Evolutionary conservation across 2,329 filamentous ascomycete species (phyloP), one percentile per base, ranked within the genome.

Genomic region (Fusarium euwallaceae): DNA sequence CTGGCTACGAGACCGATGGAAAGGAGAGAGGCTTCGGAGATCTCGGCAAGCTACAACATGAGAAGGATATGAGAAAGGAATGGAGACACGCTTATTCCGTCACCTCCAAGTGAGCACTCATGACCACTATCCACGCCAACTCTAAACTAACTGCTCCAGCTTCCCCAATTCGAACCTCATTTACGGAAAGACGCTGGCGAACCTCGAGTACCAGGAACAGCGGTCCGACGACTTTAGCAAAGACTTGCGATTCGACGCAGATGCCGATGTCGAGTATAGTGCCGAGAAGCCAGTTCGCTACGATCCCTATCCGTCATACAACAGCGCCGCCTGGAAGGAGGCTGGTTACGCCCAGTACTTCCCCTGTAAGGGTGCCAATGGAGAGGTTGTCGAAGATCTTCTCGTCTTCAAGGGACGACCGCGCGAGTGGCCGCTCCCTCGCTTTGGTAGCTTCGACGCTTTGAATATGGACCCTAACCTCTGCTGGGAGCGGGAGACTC

Each of bases 261-360:
- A 81, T n/a, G 77, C 80, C 10, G 78, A 79, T 58, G 72, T 81
- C 32, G 81, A 81, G 39, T 89, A 87, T 76, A 86, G 79, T 63
- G 79, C 82, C 14, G 83, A 87, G 51, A 82, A 85, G 60, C 88
- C 90, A 1, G 85, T 89, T 64, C 85, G 88, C 22, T 94, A 94
- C 82, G 87, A 92, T 67, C 93, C 93, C 0, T 95, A 95, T 73
- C 93, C 93, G 1, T 84, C 89, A 17, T 94, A 95, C 83, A 92
- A 93, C 78, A 88, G 87, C 61, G 83, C 85, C 4, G 82, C 85
- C 16, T 95, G 92, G 92, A 88, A 86, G 76, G 82, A 84, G 58
- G 81, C 83, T 34, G 88, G 88, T 73, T 86, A 88, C 58, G 92
- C 91, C 17, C 81, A 87, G 64, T 90, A 92, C 77, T 86, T 90